Evolutionary conservation across 306 rosid species (phyloP).

Genomic region (Pterocarpus santalinus): DNA sequence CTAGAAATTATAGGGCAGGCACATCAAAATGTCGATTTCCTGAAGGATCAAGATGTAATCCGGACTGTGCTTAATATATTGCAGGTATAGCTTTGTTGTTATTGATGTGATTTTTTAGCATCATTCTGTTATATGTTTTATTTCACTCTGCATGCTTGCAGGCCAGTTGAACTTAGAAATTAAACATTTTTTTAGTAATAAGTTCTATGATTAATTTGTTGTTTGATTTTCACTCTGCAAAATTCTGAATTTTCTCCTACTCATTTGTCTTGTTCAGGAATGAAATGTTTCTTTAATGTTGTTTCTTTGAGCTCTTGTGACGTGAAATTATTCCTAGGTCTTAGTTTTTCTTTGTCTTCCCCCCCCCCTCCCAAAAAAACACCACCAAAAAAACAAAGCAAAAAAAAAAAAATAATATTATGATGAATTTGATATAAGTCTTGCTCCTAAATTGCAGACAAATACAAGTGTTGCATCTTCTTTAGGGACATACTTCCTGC

Average conservation of each 20-base stretch:
- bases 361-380: too few relatives aligned
- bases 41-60: slow-evolving; percentile 92
- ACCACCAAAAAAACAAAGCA: too few relatives aligned
- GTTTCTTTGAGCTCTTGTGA: not conserved
- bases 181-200: too few relatives aligned
- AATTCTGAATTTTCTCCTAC: not conserved
- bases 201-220: not conserved
- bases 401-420: too few relatives aligned
- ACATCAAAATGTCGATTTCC: slow-evolving; percentile 79
- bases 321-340: not conserved
- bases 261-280: not conserved
- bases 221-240: not conserved
- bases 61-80: slow-evolving; percentile 93
- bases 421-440: too few relatives aligned
- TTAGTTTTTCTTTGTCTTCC: too few relatives aligned
- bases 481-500: slow-evolving; percentile 91
- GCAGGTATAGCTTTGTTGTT: slow-evolving; percentile 62
- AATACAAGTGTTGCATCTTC: slow-evolving; percentile 92
- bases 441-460: slow-evolving; percentile 63
- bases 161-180: not conserved
- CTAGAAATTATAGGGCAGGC: slow-evolving; percentile 93
- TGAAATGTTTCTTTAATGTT: not conserved
- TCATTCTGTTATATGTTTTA: not conserved
- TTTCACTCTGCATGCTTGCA: not conserved
- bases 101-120: not conserved